Percentiles rank a stretch among this genome's conserved stretches.
phyloP scores from a whole-genome alignment of 2,329 filamentous ascomycete species.

The Colletotrichum abscissum region DNA sequence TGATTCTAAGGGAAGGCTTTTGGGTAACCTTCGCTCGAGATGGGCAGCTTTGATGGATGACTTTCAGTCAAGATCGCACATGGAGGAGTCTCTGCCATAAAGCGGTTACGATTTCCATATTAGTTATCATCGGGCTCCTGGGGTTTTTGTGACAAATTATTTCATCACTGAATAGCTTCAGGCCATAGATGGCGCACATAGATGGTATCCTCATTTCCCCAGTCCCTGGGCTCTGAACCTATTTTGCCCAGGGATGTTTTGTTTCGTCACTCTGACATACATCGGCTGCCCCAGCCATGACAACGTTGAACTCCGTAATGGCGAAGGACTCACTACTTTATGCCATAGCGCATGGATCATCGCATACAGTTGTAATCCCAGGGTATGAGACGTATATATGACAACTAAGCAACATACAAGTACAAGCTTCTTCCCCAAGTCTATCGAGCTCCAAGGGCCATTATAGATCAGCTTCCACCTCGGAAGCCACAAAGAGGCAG shows the following conservation, averaged over 20 bases:
- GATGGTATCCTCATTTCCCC: not conserved
- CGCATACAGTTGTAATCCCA: constrained; percentile 26
- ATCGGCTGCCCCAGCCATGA: not conserved
- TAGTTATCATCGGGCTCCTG: no score
- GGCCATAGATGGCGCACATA: not conserved
- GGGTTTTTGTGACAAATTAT: not conserved
- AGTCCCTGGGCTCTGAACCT: not conserved
- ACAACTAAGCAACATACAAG: constrained; percentile 52
- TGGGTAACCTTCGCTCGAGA: no score
- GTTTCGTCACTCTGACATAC: not conserved
- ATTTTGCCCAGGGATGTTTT: not conserved
- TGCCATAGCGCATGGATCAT: not conserved
- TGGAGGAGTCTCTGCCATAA: no score
- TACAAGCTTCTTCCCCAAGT: constrained; percentile 45
- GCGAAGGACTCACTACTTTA: not conserved
- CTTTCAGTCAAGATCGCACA: not conserved
- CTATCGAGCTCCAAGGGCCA: constrained; percentile 30
- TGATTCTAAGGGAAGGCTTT: no score
- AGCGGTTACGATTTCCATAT: no score
- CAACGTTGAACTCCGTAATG: not conserved
- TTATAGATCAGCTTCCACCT: constrained; percentile 17
- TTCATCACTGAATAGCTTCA: not conserved
- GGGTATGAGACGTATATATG: constrained; percentile 47
- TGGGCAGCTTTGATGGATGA: not conserved
- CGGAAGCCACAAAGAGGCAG: constrained; percentile 12